A percentile compares a stretch with the other conserved stretches of the same genome.
These are phyloP conservation scores for Aspergillus floridensis DNA, from an alignment of 2,329 filamentous ascomycete species.

Conservation along the genomic window DNA sequence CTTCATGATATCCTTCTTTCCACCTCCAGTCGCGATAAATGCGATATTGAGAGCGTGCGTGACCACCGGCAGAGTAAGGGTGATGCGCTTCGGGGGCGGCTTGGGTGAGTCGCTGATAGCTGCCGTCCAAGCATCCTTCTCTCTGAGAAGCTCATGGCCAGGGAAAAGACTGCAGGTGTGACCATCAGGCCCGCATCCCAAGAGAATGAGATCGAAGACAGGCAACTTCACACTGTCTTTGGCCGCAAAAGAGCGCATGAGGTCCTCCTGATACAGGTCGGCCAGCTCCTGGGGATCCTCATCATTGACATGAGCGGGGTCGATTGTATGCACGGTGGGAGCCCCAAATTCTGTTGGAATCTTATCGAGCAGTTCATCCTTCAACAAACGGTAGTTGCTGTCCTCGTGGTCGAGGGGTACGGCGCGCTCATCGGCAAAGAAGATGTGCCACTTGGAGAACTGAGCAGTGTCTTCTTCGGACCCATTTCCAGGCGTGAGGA, in stretches of 20 bases:
- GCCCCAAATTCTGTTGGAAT: conserved; percentile 66
- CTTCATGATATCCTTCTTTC: conserved; percentile 90
- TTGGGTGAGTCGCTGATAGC: conserved; percentile 92
- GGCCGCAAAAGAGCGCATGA: conserved; percentile 82
- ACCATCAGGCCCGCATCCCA: conserved; percentile 92
- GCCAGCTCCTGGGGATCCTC: conserved; percentile 87
- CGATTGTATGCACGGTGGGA: conserved; percentile 77
- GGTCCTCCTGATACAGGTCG: conserved; percentile 84
- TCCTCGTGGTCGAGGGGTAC: conserved; percentile 89
- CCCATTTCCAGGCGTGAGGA: conserved; percentile 59
- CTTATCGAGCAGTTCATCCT: conserved; percentile 83
- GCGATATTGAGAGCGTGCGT: conserved; percentile 81
- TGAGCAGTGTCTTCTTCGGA: conserved; percentile 61
- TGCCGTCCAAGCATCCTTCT: conserved; percentile 87
- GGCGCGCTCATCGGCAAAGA: conserved; percentile 96
- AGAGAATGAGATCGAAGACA: conserved; percentile 88
- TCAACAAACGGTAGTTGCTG: conserved; percentile 89
- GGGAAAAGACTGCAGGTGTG: conserved; percentile 98
- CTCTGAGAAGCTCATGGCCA: conserved; percentile 78
- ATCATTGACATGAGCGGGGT: conserved; percentile 64
- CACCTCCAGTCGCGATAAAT: conserved; percentile 84
- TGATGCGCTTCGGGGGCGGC: conserved; percentile 86
- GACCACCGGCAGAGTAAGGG: conserved; percentile 86
- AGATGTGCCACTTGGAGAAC: conserved; percentile 93
- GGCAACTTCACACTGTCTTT: conserved; percentile 93